Conservation (phyloP, 2,329 filamentous ascomycete species). For the Capronia coronata region DNA sequence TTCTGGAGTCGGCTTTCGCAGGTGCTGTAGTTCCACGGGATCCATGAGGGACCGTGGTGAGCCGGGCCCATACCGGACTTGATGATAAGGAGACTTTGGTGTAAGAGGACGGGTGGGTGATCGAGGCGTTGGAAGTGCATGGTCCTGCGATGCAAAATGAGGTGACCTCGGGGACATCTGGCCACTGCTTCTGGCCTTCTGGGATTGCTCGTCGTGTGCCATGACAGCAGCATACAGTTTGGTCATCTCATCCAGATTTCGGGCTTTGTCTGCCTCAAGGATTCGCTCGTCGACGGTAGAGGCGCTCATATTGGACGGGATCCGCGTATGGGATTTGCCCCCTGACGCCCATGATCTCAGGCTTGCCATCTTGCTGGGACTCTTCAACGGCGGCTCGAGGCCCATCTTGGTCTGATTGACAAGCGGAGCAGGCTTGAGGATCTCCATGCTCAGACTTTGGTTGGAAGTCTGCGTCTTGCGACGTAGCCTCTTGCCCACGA, state of each 20-base stretch:
- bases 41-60: slow-evolving; percentile 20
- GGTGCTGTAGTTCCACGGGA: slow-evolving; percentile 32
- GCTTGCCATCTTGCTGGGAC: slow-evolving; percentile 35
- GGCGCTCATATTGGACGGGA: slow-evolving; percentile 50
- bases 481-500: slow-evolving; percentile 54
- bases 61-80: slow-evolving; percentile 1
- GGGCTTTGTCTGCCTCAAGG: slow-evolving; percentile 65
- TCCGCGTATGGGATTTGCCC: slow-evolving; percentile 33
- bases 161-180: slow-evolving; percentile 23
- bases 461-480: slow-evolving; percentile 48
- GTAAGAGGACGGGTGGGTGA: slow-evolving; percentile 19
- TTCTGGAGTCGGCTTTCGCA: slow-evolving; percentile 21
- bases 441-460: slow-evolving; percentile 49
- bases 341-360: slow-evolving; percentile 38
- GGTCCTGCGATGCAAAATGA: slow-evolving; percentile 18
- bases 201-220: slow-evolving; percentile 63
- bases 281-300: slow-evolving; percentile 67
- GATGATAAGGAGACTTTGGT: slow-evolving; percentile 18
- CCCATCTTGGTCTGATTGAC: slow-evolving; percentile 14
- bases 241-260: slow-evolving; percentile 77
- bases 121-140: slow-evolving; percentile 30
- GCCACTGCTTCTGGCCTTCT: slow-evolving; percentile 18
- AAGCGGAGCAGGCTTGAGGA: slow-evolving; percentile 43
- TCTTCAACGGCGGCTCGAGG: slow-evolving; percentile 28
- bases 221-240: slow-evolving; percentile 87